Evolutionary conservation across 352 stramenopile species (phyloP), one percentile per base, ranked within the genome.

Genomic region (Pythium guiyangense): DNA sequence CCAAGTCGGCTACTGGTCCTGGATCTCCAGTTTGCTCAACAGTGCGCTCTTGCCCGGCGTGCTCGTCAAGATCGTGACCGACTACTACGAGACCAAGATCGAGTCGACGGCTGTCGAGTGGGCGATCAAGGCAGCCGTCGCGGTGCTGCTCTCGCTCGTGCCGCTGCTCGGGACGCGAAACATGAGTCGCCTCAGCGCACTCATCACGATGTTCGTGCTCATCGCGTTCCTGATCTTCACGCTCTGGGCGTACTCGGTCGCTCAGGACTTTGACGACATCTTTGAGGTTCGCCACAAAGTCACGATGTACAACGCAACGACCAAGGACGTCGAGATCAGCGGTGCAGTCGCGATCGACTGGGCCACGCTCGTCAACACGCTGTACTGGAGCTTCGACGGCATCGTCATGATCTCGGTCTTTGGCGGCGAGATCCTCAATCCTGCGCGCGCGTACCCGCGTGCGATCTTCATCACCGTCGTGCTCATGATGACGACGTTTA

Each of bases 321-420:
- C 61, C 0, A 50, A 47, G 0, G 62, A 79, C 20, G 61, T 62
- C 17, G 50, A 67, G 15, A 22, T 69, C 27, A 62, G 52, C 0
- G 75, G 75, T 0, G 42, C 62, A 0, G 55, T 85, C 22, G 63
- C 57, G 0, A 87, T 89, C 55, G 52, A 96, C 6, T 98, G 90
- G 90, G 52, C 69, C 15, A 79, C 78, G 1, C 84, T 93, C 27
- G 52, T 98, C 9, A 98, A 98, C 68, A 96, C 94, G 31, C 70
- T 98, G 39, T 98, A 97, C 71, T 98, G 94, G 92, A 98, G 97
- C 70, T 90, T 96, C 46, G 97, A 98, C 64, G 93, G 88, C 34
- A 97, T 97, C 63, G 87, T 97, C 63, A 88, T 79, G n/a, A n/a
- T n/a, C n/a, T n/a, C n/a, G n/a, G n/a, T n/a, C n/a, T n/a, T n/a